These are phyloP conservation scores for Linum trigynum DNA, from an alignment of 345 rosid species.

Conservation along the genomic window DNA sequence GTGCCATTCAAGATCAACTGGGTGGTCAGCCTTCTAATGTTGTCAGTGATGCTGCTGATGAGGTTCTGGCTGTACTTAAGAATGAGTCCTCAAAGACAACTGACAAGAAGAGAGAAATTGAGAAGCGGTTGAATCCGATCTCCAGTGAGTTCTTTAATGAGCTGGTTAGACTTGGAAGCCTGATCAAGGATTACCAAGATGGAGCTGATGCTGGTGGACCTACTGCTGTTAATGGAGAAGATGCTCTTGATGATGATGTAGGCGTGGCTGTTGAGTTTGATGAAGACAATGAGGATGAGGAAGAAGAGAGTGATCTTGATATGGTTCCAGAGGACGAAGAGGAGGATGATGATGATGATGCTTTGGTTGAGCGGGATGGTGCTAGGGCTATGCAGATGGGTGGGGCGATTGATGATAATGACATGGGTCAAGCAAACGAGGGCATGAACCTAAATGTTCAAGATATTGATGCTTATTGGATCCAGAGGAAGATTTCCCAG, in stretches of 20 bases:
- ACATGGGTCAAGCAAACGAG: constrained; percentile 50
- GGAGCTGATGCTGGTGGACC: constrained; percentile 39
- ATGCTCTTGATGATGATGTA: constrained; percentile 71
- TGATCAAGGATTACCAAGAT: constrained; percentile 78
- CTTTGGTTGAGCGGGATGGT: constrained; percentile 40
- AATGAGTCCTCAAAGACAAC: constrained; percentile 45
- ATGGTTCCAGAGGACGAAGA: constrained; percentile 56
- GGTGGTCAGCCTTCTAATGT: constrained; percentile 82
- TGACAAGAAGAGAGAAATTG: constrained; percentile 81
- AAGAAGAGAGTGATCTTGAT: constrained; percentile 85
- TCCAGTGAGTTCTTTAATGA: constrained; percentile 46
- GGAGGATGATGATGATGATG: constrained; percentile 68
- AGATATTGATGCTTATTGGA: constrained; percentile 97
- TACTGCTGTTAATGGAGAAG: constrained; percentile 47
- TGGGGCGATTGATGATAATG: constrained; percentile 66
- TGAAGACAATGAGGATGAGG: constrained; percentile 79
- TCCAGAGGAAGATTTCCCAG: constrained; percentile 85
- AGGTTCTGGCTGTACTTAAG: constrained; percentile 87
- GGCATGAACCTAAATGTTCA: constrained; percentile 69
- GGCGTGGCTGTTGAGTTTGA: constrained; percentile 88
- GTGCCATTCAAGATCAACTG: constrained; percentile 74
- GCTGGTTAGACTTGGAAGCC: constrained; percentile 63
- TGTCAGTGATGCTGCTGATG: constrained; percentile 81
- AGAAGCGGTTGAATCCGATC: constrained; percentile 56
- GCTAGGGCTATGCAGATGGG: constrained; percentile 83